Evolutionary conservation across 768 basidiomycete species (phyloP).

Genomic region (Cubamyces sp.): DNA sequence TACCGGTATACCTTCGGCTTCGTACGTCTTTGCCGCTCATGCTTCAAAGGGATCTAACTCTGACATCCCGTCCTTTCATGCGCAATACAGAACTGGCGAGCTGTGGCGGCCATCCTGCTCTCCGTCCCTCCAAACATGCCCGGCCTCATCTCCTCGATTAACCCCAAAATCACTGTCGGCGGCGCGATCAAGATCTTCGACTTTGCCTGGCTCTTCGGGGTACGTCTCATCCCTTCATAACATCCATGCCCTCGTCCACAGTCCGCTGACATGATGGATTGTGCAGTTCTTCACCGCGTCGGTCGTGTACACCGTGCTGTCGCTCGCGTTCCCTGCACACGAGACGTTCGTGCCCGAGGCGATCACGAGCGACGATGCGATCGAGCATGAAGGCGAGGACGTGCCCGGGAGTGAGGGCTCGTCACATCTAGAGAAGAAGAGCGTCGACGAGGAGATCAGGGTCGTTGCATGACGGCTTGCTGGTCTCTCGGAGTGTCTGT

Average conservation of each 20-base stretch:
- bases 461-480: conserved; percentile 3
- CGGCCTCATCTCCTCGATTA: conserved; percentile 78
- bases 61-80: too few relatives aligned
- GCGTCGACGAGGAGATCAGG: conserved; percentile 25
- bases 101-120: conserved; percentile 65
- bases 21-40: conserved; percentile 55
- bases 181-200: conserved; percentile 61
- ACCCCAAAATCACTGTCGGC: conserved; percentile 64
- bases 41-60: too few relatives aligned
- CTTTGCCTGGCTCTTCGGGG: conserved; percentile 78
- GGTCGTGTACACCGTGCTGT: conserved; percentile 39
- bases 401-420: conserved; percentile 16
- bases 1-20: conserved; percentile 80
- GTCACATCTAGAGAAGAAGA: conserved; percentile 23
- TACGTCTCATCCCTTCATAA: conserved; percentile 38
- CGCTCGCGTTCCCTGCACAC: conserved; percentile 42
- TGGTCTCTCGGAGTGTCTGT: too few relatives aligned
- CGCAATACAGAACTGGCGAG: conserved; percentile 86
- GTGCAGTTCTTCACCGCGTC: conserved; percentile 40
- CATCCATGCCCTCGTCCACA: not conserved
- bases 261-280: not conserved
- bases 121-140: conserved; percentile 76
- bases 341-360: conserved; percentile 40
- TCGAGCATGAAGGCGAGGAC: not conserved
- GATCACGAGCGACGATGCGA: conserved; percentile 26